phyloP scores from a whole-genome alignment of 345 rosid genomes.

The Salix udensis region DNA sequence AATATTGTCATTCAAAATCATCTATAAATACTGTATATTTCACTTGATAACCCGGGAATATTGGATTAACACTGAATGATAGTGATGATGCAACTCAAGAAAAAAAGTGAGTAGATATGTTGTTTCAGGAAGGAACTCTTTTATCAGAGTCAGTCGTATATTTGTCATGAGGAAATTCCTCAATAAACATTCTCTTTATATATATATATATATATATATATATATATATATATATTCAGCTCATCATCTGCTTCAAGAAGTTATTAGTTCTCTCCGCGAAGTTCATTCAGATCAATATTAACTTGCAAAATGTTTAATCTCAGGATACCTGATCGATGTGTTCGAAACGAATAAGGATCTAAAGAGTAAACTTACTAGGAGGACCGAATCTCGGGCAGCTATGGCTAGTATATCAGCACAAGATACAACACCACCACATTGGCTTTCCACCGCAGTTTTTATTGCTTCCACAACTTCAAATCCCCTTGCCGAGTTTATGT shows the following conservation, averaged over 20 bases:
- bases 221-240: no score
- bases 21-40: background rate
- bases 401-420: conserved; percentile 25
- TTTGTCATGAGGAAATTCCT: no score
- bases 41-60: background rate
- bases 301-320: no score
- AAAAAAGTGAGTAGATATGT: background rate
- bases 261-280: no score
- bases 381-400: conserved; percentile 61
- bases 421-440: conserved; percentile 50
- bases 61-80: background rate
- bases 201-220: no score
- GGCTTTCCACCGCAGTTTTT: conserved; percentile 58
- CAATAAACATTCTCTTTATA: no score
- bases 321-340: background rate
- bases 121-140: background rate
- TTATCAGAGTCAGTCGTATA: background rate
- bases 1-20: background rate
- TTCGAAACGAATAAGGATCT: background rate
- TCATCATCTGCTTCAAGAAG: no score
- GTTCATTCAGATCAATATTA: no score
- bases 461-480: conserved; percentile 60
- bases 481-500: conserved; percentile 54
- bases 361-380: conserved; percentile 42
- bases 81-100: background rate